A percentile compares a stretch with the other conserved stretches of the same genome.
These are phyloP conservation scores for Mycena vitilis DNA, from an alignment of 768 basidiomycete species.

Conservation along the genomic window DNA sequence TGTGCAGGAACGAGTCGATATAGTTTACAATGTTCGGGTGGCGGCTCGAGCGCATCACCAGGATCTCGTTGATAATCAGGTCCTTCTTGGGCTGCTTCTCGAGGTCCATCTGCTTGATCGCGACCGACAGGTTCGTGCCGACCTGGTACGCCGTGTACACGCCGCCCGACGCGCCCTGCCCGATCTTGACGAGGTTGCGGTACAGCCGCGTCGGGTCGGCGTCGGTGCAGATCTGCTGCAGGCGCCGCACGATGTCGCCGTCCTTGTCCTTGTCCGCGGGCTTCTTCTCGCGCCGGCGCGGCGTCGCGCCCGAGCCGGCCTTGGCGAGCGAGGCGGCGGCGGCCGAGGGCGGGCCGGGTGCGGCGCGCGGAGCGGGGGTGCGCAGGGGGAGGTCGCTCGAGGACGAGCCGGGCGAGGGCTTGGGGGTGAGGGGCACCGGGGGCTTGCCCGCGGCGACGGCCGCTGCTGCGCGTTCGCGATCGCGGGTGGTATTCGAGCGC, in stretches of 20 bases:
- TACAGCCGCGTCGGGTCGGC: constrained; percentile 97
- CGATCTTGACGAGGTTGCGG: constrained; percentile 94
- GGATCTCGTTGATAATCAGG: constrained; percentile 99
- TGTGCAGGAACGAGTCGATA: constrained; percentile 97
- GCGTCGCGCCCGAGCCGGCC: constrained; percentile 76
- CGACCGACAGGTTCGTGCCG: constrained; percentile 92
- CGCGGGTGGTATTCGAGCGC: constrained; percentile 77
- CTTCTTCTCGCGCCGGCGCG: constrained; percentile 89
- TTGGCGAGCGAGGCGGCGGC: constrained; percentile 77
- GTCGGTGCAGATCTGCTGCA: constrained; percentile 96
- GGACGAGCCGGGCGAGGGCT: constrained; percentile 69
- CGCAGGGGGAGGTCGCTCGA: constrained; percentile 67
- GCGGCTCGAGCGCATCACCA: constrained; percentile 96
- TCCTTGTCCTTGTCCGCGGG: constrained; percentile 81
- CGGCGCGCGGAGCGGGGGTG: constrained; percentile 20
- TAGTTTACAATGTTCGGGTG: constrained; percentile 99
- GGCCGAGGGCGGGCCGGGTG: constrained; percentile 59
- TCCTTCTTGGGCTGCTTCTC: constrained; percentile 99
- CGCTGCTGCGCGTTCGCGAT: constrained; percentile 46
- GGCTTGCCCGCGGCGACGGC: constrained; percentile 30
- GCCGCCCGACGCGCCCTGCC: constrained; percentile 97
- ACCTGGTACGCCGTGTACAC: constrained; percentile 99
- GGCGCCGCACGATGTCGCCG: constrained; percentile 89
- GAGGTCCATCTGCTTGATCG: constrained; percentile 99
- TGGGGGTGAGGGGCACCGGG: constrained; percentile 47